Conservation (phyloP, 1,139 yeast species). For the Debaryomyces sp. region DNA sequence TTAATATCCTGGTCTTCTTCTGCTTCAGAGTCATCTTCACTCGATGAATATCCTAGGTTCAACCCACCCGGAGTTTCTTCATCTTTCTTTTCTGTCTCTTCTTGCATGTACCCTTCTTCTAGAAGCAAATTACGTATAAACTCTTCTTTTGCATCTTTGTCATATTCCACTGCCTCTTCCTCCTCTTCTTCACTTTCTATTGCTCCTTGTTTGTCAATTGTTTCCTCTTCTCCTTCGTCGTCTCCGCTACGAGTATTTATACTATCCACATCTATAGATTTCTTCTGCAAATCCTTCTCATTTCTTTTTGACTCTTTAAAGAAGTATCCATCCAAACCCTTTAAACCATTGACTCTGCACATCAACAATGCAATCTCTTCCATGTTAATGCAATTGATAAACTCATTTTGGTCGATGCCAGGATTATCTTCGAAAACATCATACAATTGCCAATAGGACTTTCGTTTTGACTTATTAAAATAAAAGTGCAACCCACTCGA, state of each 20-base stretch:
- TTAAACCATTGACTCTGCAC: conserved; percentile 35
- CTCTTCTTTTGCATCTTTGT: conserved; percentile 14
- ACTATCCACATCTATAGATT: conserved; percentile 1
- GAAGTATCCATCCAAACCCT: conserved; percentile 10
- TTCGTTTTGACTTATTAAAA: conserved; percentile 22
- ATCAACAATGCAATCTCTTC: conserved; percentile 35
- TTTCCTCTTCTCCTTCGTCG: conserved; percentile 5
- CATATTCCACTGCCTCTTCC: conserved; percentile 5
- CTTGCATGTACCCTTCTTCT: conserved; percentile 22
- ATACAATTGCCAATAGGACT: conserved; percentile 38
- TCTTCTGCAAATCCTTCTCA: conserved; percentile 7
- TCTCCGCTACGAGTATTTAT: neutral
- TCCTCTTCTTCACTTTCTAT: conserved; percentile 8
- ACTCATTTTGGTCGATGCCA: conserved; percentile 19
- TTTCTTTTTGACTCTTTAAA: neutral
- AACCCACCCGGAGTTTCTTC: conserved; percentile 1
- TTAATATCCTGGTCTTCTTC: conserved; percentile 5
- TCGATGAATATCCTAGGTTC: conserved; percentile 15
- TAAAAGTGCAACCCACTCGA: conserved; percentile 34
- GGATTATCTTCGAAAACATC: conserved; percentile 23
- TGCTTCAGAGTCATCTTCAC: conserved; percentile 9
- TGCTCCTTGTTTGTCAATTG: neutral
- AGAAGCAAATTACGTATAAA: conserved; percentile 20
- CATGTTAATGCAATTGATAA: conserved; percentile 26
- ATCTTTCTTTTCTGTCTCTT: conserved; percentile 5